Base-by-base conservation (phyloP, 75 land plant species). In the Picea sitchensis region DNA sequence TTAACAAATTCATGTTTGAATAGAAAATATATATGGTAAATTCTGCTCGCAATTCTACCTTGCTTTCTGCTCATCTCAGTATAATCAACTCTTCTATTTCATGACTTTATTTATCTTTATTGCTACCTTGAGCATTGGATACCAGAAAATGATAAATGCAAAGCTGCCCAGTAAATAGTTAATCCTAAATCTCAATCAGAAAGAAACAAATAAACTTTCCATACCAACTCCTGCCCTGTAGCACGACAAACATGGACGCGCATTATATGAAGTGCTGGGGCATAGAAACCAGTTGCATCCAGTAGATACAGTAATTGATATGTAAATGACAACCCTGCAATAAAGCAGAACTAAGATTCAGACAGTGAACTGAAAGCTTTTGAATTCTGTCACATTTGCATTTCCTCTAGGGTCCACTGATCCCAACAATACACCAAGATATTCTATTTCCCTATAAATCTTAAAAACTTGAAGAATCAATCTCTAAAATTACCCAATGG, bases 201-300 rank as follows among this genome's bases (percentile, higher is more conserved):
- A 3, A 5, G 15, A 38, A 18, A 20, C 47, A 23, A 21, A 54
- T 59, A 8, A 75, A 21, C 61, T 21, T 61, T 61, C 58, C 80
- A 51, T 95, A 98, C 99, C 98, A 95, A 86, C 82, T 98, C 99
- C 82, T 98, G 99, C 64, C 98, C 99, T 59, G 99, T 94, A 69
- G 99, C 94, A 77, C 99, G 98, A 84, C 95, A 89, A 11, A 98
- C 99, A 83, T 93, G 89, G 72, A 98, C 77, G 9, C 90, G 90
- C 77, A 92, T 88, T 1, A 78, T 83, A 83, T 95, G 98, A 32
- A 98, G 77, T 75, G 90, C 96, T 31, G 94, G 85, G 64, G 93
- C 84, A 76, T 98, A 98, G 85, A 92, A 98, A 8, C 90, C 92
- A 78, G 98, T 98, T 20, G 95, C 96, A 85, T 98, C 99, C 81